Percentiles rank a stretch among this genome's conserved stretches.
Conservation (phyloP, 305 asterid genomes). For the Solanum aculeatissimum region DNA sequence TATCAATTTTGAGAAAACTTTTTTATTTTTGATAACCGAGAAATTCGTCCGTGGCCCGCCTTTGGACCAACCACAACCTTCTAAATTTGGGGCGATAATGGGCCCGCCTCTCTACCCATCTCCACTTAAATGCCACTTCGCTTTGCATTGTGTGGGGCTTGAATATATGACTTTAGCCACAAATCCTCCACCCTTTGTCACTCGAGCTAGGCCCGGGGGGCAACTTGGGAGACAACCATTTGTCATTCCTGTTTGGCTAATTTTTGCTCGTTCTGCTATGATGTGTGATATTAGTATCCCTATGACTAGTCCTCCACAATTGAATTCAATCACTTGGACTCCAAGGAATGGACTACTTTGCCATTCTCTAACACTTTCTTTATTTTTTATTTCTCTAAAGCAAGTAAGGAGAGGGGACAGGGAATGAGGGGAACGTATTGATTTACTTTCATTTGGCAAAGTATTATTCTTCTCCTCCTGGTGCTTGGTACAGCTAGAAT, state of each 20-base stretch:
- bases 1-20: too few relatives aligned
- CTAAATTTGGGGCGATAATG: too few relatives aligned
- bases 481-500: not conserved
- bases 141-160: too few relatives aligned
- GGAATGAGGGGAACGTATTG: not conserved
- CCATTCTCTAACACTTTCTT: not conserved
- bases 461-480: not conserved
- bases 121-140: too few relatives aligned
- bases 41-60: too few relatives aligned
- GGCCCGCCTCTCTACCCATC: too few relatives aligned
- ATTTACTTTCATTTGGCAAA: not conserved
- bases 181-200: too few relatives aligned
- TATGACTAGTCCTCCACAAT: not conserved
- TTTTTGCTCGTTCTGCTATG: not conserved
- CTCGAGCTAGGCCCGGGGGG: too few relatives aligned
- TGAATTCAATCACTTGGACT: not conserved
- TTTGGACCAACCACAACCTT: too few relatives aligned
- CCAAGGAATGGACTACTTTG: not conserved
- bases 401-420: not conserved
- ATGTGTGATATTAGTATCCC: not conserved
- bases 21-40: too few relatives aligned
- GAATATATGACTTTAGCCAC: too few relatives aligned
- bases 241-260: not conserved
- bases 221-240: not conserved
- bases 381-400: not conserved